Conservation (phyloP, 192 early-diverging fungal genomes). For the Podila epicladia region DNA sequence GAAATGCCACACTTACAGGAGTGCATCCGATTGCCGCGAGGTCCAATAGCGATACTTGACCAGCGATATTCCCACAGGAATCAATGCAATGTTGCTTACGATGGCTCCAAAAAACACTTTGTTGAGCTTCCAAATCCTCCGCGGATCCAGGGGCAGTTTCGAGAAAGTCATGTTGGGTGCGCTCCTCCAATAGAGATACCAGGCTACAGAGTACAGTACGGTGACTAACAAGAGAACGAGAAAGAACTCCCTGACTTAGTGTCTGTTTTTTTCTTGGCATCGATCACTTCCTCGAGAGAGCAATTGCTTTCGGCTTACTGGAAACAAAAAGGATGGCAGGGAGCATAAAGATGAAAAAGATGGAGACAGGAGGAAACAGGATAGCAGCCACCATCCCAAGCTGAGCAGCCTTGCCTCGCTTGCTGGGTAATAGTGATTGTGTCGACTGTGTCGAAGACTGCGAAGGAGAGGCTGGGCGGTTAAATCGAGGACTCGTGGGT, state of each 20-base stretch:
- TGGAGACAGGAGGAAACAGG: constrained; percentile 29
- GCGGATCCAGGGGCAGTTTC: constrained; percentile 10
- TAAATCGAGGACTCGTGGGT: not conserved
- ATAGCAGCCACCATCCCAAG: constrained; percentile 32
- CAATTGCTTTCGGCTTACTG: constrained; percentile 5
- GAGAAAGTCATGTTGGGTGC: constrained; percentile 4
- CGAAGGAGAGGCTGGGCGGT: not conserved
- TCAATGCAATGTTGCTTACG: constrained; percentile 16
- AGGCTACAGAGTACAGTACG: constrained; percentile 13
- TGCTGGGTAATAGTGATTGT: constrained; percentile 21
- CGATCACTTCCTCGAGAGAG: not conserved
- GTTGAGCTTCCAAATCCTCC: constrained; percentile 22
- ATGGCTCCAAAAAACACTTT: constrained; percentile 10
- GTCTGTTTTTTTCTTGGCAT: no score
- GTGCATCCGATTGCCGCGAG: constrained; percentile 1
- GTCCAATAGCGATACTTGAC: constrained; percentile 27
- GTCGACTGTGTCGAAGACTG: not conserved
- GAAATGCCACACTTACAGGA: constrained; percentile 8
- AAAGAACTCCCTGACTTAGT: no score
- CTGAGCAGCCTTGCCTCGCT: constrained; percentile 42
- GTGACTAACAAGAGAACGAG: not conserved
- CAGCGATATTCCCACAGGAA: constrained; percentile 18
- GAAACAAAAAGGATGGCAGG: constrained; percentile 24
- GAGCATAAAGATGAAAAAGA: constrained; percentile 42
- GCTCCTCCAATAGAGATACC: constrained; percentile 5